Conservation (phyloP, 2,329 filamentous ascomycete genomes). For the Curvularia sp. region DNA sequence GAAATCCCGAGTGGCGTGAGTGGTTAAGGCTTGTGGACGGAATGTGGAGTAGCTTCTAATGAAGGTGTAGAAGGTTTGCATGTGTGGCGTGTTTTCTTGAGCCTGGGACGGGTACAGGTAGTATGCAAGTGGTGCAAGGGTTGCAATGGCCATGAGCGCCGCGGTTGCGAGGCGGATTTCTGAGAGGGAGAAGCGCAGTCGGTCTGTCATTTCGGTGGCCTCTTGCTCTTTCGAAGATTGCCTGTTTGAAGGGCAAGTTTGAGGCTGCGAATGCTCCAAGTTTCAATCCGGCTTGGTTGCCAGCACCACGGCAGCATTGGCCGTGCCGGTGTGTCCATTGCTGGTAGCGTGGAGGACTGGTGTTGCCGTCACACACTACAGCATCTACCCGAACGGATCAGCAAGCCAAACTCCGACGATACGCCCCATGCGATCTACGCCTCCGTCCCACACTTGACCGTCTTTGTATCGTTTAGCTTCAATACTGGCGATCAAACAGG, state of each 20-base stretch:
- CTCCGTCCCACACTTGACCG: neutral
- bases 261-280: neutral
- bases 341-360: slow-evolving; percentile 8
- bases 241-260: neutral
- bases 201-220: slow-evolving; percentile 22
- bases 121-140: slow-evolving; percentile 27
- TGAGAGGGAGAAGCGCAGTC: slow-evolving; percentile 24
- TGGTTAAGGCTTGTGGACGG: slow-evolving; percentile 50
- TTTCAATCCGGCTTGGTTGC: neutral
- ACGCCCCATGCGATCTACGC: slow-evolving; percentile 1
- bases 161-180: slow-evolving; percentile 32
- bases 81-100: slow-evolving; percentile 28
- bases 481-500: slow-evolving; percentile 9
- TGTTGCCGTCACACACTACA: slow-evolving; percentile 2
- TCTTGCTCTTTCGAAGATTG: neutral
- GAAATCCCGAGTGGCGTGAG: slow-evolving; percentile 49
- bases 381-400: slow-evolving; percentile 8
- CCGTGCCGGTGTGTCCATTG: neutral
- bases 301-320: neutral
- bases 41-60: slow-evolving; percentile 54
- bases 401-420: slow-evolving; percentile 2
- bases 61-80: slow-evolving; percentile 42
- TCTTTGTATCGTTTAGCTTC: neutral
- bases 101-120: slow-evolving; percentile 20
- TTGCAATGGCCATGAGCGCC: slow-evolving; percentile 26